Evolutionary conservation across 176 grass and related monocot species (phyloP).

Genomic region (Aegilops speltoides): DNA sequence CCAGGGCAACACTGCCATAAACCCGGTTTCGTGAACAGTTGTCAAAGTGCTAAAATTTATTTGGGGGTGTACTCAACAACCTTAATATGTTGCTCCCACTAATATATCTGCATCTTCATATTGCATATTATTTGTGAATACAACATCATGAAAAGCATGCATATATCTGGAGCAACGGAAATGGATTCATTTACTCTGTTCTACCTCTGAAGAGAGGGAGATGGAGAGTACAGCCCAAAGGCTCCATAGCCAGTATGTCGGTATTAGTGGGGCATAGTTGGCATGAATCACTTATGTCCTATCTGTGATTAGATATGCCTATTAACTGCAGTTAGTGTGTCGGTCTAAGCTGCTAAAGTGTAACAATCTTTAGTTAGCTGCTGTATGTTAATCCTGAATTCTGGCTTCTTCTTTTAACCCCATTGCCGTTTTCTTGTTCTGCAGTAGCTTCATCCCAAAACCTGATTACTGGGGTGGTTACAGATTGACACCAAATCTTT

Average conservation of each 20-base stretch:
- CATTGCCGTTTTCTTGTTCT: constrained; percentile 13
- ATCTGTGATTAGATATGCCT: constrained; percentile 11
- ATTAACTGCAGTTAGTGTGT: neutral
- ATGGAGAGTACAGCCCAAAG: neutral
- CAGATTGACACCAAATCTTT: constrained; percentile 69
- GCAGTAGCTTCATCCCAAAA: constrained; percentile 72
- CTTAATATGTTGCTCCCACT: neutral
- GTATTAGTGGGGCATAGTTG: neutral
- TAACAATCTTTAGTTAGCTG: neutral
- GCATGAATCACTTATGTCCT: neutral
- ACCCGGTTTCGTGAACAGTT: constrained; percentile 5
- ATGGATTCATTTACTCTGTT: neutral
- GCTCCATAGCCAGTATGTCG: neutral
- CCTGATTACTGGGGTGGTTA: constrained; percentile 91
- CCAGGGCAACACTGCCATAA: neutral
- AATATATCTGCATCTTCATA: neutral
- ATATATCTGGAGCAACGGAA: neutral
- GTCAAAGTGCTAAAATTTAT: neutral
- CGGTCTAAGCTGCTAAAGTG: neutral
- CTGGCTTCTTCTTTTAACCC: constrained; percentile 3
- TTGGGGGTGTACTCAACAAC: constrained; percentile 3
- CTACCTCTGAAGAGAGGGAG: neutral
- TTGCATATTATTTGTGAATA: neutral
- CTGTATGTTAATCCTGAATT: neutral
- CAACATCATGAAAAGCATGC: neutral